A percentile compares a stretch with the other conserved stretches of the same genome.
Evolutionary conservation across 2,329 filamentous ascomycete genomes (phyloP).

Genomic region (Penicillium sp.): DNA sequence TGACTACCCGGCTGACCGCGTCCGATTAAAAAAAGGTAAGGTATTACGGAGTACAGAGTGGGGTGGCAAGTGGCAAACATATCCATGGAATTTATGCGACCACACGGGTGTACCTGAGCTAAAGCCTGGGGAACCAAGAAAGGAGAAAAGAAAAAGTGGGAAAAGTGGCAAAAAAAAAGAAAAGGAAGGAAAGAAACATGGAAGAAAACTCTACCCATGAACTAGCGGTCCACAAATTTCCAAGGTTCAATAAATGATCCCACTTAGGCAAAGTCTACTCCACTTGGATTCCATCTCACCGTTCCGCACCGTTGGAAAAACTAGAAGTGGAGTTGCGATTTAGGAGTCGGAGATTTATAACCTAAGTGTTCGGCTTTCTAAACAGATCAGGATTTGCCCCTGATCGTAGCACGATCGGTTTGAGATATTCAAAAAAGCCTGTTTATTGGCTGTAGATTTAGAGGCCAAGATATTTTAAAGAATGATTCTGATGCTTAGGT

Average conservation of each 20-base stretch:
- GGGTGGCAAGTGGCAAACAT: slow-evolving; percentile 4
- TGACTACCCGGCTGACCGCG: not conserved
- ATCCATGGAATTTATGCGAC: not conserved
- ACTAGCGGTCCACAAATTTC: slow-evolving; percentile 20
- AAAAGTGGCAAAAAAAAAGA: not conserved
- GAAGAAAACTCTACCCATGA: slow-evolving; percentile 16
- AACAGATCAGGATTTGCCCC: slow-evolving; percentile 4
- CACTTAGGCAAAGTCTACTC: slow-evolving; percentile 13
- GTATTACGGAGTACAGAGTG: not conserved
- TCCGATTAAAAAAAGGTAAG: not conserved
- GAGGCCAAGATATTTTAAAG: not conserved
- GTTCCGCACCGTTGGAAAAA: slow-evolving; percentile 27
- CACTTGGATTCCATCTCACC: slow-evolving; percentile 18
- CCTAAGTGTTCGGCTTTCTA: not conserved
- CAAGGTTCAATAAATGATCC: slow-evolving; percentile 23
- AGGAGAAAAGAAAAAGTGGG: slow-evolving; percentile 9
- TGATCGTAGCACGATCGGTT: slow-evolving; percentile 1
- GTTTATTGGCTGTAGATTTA: not conserved
- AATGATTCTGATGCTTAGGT: not conserved
- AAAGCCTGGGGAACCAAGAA: slow-evolving; percentile 10
- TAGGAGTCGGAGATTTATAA: slow-evolving; percentile 8
- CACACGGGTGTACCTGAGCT: slow-evolving; percentile 13
- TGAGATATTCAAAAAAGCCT: not conserved
- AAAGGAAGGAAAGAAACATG: slow-evolving; percentile 16
- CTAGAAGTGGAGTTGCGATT: slow-evolving; percentile 13